These are phyloP conservation scores for Quercus dentata DNA, from an alignment of 306 rosid species.

Conservation along the genomic window DNA sequence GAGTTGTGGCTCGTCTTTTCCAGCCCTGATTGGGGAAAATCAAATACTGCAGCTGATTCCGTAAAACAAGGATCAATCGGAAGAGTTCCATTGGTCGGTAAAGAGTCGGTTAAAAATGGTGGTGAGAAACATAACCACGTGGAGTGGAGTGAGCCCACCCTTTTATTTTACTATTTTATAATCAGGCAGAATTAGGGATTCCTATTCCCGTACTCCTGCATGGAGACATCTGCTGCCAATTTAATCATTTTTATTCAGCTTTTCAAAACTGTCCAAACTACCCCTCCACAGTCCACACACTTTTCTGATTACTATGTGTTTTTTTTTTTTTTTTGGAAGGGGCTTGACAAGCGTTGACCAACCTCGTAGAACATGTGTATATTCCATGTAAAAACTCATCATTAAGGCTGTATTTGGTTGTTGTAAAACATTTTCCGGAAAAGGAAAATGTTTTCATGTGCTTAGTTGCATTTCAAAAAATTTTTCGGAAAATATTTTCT, in stretches of 20 bases:
- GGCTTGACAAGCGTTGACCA: too few relatives aligned
- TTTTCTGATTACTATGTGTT: not conserved
- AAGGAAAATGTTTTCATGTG: too few relatives aligned
- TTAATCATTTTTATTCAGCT: not conserved
- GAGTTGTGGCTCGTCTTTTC: too few relatives aligned
- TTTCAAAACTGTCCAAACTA: not conserved
- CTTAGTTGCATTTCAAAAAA: too few relatives aligned
- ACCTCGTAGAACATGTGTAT: too few relatives aligned
- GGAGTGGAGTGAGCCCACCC: slow-evolving; percentile 19
- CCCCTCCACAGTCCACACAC: slow-evolving; percentile 17
- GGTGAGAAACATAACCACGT: slow-evolving; percentile 44
- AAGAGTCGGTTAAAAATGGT: slow-evolving; percentile 3
- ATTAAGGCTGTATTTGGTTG: too few relatives aligned
- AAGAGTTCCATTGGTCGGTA: not conserved
- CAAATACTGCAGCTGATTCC: not conserved
- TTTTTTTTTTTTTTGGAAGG: too few relatives aligned
- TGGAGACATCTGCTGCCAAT: slow-evolving; percentile 30
- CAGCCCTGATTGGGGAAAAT: slow-evolving; percentile 1
- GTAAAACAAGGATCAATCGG: slow-evolving; percentile 27
- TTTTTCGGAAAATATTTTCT: too few relatives aligned
- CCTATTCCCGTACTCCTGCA: slow-evolving; percentile 4
- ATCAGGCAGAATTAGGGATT: not conserved
- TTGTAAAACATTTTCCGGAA: too few relatives aligned
- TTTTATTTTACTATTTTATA: not conserved
- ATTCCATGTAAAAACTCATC: too few relatives aligned